Percentiles rank a stretch among this genome's conserved stretches.
phyloP scores from a whole-genome alignment of 1,284 basidiomycete genomes.

The Vanrija pseudolonga region DNA sequence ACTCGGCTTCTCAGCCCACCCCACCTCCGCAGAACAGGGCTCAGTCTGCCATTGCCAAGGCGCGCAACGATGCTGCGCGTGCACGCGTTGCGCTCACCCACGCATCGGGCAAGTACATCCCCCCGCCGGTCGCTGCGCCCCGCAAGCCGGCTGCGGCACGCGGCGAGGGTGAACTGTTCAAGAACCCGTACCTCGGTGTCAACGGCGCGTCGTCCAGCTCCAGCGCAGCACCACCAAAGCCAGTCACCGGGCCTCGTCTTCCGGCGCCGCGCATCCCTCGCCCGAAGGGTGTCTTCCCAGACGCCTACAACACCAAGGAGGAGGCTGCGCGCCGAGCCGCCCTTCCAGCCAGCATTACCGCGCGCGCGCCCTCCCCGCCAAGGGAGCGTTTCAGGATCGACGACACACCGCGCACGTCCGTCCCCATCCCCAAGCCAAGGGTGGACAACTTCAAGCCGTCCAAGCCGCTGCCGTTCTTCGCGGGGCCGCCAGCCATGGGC shows the following conservation, averaged over 20 bases:
- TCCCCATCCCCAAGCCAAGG: conserved; percentile 8
- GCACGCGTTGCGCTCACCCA: conserved; percentile 39
- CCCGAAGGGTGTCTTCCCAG: not conserved
- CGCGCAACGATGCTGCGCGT: conserved; percentile 33
- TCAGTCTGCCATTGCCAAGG: conserved; percentile 28
- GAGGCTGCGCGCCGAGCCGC: not conserved
- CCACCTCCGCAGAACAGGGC: conserved; percentile 4
- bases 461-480: conserved; percentile 15
- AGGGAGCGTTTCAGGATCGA: conserved; percentile 11
- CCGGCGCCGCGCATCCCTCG: conserved; percentile 1
- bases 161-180: conserved; percentile 12
- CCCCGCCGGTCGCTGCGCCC: conserved; percentile 16
- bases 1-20: not conserved
- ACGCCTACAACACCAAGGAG: conserved; percentile 15
- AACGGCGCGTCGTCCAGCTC: not conserved
- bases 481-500: not conserved
- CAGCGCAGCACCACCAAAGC: not conserved
- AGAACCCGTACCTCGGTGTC: conserved; percentile 17
- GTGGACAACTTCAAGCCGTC: conserved; percentile 13
- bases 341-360: not conserved
- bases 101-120: conserved; percentile 33
- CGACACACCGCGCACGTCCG: not conserved
- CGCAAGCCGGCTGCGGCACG: not conserved
- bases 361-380: not conserved
- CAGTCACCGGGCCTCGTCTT: not conserved